Evolutionary conservation across 352 stramenopile genomes (phyloP).

Genomic region (Phytophthora pisi): DNA sequence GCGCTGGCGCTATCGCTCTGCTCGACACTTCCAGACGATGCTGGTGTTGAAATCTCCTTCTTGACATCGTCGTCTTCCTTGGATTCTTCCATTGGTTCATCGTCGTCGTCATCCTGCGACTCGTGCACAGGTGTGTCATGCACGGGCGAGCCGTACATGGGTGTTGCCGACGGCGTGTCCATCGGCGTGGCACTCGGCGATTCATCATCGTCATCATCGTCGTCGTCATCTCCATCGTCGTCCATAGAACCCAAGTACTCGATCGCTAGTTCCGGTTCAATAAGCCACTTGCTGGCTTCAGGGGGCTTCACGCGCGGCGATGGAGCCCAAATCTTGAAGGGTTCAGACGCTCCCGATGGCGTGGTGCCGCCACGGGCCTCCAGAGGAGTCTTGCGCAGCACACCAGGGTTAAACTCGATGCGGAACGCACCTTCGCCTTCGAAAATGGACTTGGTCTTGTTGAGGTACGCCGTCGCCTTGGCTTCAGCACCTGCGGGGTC

Average conservation of each 20-base stretch:
- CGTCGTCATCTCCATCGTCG: constrained; percentile 70
- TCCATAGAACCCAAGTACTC: constrained; percentile 85
- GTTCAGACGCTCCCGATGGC: constrained; percentile 39
- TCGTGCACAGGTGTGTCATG: constrained; percentile 49
- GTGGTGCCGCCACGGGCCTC: constrained; percentile 54
- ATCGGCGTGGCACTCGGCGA: constrained; percentile 65
- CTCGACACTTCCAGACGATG: constrained; percentile 44
- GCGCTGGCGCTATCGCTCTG: constrained; percentile 55
- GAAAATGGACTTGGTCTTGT: constrained; percentile 81
- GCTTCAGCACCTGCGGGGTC: constrained; percentile 39
- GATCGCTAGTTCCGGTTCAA: constrained; percentile 78
- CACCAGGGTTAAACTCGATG: constrained; percentile 83
- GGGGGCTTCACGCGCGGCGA: constrained; percentile 75
- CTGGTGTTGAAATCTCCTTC: constrained; percentile 40
- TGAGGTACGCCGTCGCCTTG: constrained; percentile 56
- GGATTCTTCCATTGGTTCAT: constrained; percentile 41
- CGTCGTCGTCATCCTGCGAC: constrained; percentile 48
- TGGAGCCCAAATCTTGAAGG: constrained; percentile 85
- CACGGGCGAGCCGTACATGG: constrained; percentile 69
- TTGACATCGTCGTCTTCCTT: constrained; percentile 43
- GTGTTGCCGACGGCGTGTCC: constrained; percentile 73
- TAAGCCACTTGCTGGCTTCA: constrained; percentile 83
- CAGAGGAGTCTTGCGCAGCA: constrained; percentile 77
- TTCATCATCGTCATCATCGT: constrained; percentile 80
- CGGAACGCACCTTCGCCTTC: constrained; percentile 85